Evolutionary conservation across 345 rosid species (phyloP).

Genomic region (Ceriops tagal): DNA sequence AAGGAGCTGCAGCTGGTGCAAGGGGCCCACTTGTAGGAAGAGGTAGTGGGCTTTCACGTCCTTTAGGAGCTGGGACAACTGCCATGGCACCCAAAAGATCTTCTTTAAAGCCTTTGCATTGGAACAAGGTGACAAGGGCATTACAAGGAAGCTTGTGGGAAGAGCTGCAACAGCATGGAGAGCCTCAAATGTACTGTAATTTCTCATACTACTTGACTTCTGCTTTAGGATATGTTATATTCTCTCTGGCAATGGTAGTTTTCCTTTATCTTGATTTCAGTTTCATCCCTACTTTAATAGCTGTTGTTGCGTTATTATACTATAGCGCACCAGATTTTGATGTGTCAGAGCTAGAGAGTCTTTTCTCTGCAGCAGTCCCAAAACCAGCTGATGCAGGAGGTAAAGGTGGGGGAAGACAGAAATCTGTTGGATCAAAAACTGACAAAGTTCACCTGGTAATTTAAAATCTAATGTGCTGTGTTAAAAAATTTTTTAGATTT

Average conservation of each 20-base stretch:
- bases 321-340: slow-evolving; percentile 83
- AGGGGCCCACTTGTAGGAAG: slow-evolving; percentile 46
- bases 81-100: slow-evolving; percentile 59
- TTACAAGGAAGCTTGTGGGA: slow-evolving; percentile 99
- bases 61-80: slow-evolving; percentile 48
- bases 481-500: background rate
- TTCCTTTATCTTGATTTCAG: background rate
- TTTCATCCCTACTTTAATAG: slow-evolving; percentile 7
- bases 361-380: slow-evolving; percentile 78
- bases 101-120: slow-evolving; percentile 90
- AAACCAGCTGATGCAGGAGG: slow-evolving; percentile 57
- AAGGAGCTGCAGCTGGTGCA: slow-evolving; percentile 35
- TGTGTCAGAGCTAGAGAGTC: slow-evolving; percentile 86
- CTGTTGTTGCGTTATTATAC: background rate
- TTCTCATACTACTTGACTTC: slow-evolving; percentile 26
- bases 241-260: slow-evolving; percentile 6
- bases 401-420: slow-evolving; percentile 50
- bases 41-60: slow-evolving; percentile 68
- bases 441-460: slow-evolving; percentile 86
- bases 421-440: slow-evolving; percentile 77
- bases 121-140: slow-evolving; percentile 97
- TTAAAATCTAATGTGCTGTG: background rate
- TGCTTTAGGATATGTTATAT: slow-evolving; percentile 14
- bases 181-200: slow-evolving; percentile 63
- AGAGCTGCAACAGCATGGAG: slow-evolving; percentile 91